Evolutionary conservation across 805 yeast genomes (phyloP).

Genomic region (Osmozyma mogii): DNA sequence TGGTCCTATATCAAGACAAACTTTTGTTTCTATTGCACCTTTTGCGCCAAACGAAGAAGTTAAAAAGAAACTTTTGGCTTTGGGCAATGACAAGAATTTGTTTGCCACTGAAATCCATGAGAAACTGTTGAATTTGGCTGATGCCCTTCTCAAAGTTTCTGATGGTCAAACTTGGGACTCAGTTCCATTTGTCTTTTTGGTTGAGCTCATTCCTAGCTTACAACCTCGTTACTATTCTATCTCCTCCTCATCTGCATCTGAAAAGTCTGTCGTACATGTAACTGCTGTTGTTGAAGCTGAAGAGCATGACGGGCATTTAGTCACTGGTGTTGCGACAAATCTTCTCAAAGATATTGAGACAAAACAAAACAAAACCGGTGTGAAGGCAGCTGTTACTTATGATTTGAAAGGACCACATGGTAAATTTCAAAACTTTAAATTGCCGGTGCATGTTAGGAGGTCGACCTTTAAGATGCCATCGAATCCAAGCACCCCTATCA

Average conservation of each 20-base stretch:
- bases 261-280: constrained; percentile 66
- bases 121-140: constrained; percentile 65
- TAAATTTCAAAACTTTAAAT: constrained; percentile 42
- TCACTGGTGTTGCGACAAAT: constrained; percentile 88
- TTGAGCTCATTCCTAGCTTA: constrained; percentile 73
- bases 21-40: constrained; percentile 60
- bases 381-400: constrained; percentile 47
- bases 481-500: constrained; percentile 73
- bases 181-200: constrained; percentile 77
- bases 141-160: constrained; percentile 58
- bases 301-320: constrained; percentile 19
- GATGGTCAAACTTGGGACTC: constrained; percentile 58
- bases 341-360: constrained; percentile 66
- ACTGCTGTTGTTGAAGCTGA: constrained; percentile 89
- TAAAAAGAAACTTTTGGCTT: constrained; percentile 39
- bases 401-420: constrained; percentile 81
- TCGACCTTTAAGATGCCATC: constrained; percentile 92
- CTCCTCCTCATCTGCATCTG: constrained; percentile 78
- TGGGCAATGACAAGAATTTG: constrained; percentile 60
- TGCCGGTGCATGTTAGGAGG: constrained; percentile 90
- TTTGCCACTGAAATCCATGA: constrained; percentile 61
- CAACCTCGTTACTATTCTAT: constrained; percentile 96
- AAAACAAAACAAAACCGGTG: constrained; percentile 37
- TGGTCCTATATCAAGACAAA: constrained; percentile 90
- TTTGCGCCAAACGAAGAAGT: constrained; percentile 69